Evolutionary conservation across 768 basidiomycete genomes (phyloP), one percentile per base, ranked within the genome.

Genomic region (Kwoniella europaea): DNA sequence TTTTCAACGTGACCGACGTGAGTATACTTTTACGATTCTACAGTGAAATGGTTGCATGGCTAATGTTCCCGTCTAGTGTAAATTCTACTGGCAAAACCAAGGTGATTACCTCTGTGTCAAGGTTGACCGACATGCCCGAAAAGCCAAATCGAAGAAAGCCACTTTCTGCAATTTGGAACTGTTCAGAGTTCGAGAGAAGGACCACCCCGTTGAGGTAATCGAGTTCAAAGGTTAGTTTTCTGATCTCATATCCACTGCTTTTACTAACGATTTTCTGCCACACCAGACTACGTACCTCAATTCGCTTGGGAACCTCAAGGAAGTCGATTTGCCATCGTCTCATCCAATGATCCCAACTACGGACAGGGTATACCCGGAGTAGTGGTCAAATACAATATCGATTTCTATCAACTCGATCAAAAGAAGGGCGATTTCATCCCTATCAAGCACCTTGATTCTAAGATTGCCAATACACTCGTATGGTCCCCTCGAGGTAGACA

Each of bases 241-340:
- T 3, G 10, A 20, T 20, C 35, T 35, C 35, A 35, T 35, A 4
- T 35, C 35, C 35, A 9, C 35, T 6, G 35, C 6, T 35, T 35
- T 35, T 5, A 35, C 35, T 35, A 35, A 35, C 35, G 7, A 35
- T 35, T 35, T 1, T 56, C 53, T 22, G n/a, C 46, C 56, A 24
- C 52, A 56, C 52, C 80, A 94, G 96, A 98, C 84, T 90, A 93
- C 46, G 96, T 96, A 50, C 90, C 90, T 64, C 94, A 96, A 78
- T 98, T 99, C 84, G 93, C 94, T 57, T 98, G 97, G 97, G 97
- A 98, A 84, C 96, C 97, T n/a, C 91, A 91, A 83, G 94, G 96
- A 72, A 91, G 93, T 79, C 91, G 97, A 43, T 99, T 98, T 85
- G 93, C 92, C 54, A 93, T 98, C 73, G 91, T 98, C 65, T 92